Base-by-base conservation (phyloP, 768 basidiomycete species). In the Mycena vulgaris region DNA sequence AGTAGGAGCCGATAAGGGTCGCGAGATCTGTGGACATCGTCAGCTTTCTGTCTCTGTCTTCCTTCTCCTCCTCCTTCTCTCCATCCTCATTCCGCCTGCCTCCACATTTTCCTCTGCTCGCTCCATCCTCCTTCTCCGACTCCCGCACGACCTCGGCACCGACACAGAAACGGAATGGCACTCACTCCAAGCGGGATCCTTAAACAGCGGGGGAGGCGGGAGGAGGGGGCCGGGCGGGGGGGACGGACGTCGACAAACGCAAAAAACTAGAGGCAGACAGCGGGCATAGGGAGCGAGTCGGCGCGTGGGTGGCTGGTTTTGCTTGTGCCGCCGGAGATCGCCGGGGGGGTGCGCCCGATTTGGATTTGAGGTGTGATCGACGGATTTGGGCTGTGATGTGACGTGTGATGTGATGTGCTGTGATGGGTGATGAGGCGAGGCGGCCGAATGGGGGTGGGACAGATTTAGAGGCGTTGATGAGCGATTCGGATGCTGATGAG, bases 11-110 rank as follows among this genome's bases (percentile, higher is more conserved):
- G 66, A 55, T 27, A 94, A 95, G 93, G 93, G 94, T 95, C 93
- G 93, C 93, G 93, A 95, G 94, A 89, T 89, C 92, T 94, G 75
- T 52, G 21, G n/a, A 51, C 10, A 8, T 14, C 30, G 52, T 27
- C 47, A 39, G 31, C 61, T 27, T 55, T n/a, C n/a, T n/a, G n/a
- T n/a, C n/a, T n/a, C n/a, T 56, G 51, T 52, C 30, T 6, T 31
- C 11, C 3, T 5, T n/a, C 11, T 55, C 10, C 19, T n/a, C 33
- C 25, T 5, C 2, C 25, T 55, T 5, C 53, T n/a, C 21, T 21
- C 16, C 49, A n/a, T 52, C 21, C 21, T 3, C 21, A 19, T 33
- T 31, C 31, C 31, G 8, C 52, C 27, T n/a, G 6, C 27, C 13
- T 30, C 27, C 17, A 28, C 6, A 5, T 27, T 7, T 4, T 25